phyloP scores from a whole-genome alignment of 2,329 filamentous ascomycete species.

The Byssoonygena ceratinophila region DNA sequence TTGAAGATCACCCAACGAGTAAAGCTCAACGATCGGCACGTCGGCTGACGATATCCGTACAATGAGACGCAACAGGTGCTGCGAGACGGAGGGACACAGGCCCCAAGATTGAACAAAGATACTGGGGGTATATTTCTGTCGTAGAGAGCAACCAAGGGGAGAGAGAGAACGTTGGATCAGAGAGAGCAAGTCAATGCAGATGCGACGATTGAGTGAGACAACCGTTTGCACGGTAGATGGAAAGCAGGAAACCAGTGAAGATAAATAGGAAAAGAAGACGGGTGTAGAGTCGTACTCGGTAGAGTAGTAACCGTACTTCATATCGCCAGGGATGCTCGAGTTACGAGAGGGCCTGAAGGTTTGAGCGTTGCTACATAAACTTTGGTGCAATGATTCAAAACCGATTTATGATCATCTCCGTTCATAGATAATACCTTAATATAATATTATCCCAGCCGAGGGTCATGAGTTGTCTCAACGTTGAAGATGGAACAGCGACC shows the following conservation, averaged over 20 bases:
- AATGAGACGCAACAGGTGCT: background rate
- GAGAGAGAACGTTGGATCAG: background rate
- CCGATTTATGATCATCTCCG: slow-evolving; percentile 10
- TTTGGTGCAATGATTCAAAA: slow-evolving; percentile 2
- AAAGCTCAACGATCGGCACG: slow-evolving; percentile 3
- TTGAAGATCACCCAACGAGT: slow-evolving; percentile 8
- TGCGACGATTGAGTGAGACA: background rate
- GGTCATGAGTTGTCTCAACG: slow-evolving; percentile 10
- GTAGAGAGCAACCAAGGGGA: background rate
- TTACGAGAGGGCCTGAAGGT: slow-evolving; percentile 15
- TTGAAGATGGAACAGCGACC: slow-evolving; percentile 5
- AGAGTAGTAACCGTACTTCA: slow-evolving; percentile 12
- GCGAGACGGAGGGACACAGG: background rate
- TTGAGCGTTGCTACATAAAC: slow-evolving; percentile 13
- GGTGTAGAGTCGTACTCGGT: slow-evolving; percentile 11
- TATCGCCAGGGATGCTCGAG: slow-evolving; percentile 14
- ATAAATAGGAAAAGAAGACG: slow-evolving; percentile 7
- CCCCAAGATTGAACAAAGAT: background rate
- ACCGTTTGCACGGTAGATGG: background rate
- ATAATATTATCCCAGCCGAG: slow-evolving; percentile 6
- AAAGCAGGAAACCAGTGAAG: slow-evolving; percentile 6
- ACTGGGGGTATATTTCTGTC: background rate
- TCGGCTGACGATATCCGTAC: slow-evolving; percentile 1
- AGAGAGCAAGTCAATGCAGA: background rate
- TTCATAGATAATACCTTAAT: slow-evolving; percentile 4